Evolutionary conservation across 2,329 filamentous ascomycete genomes (phyloP), one percentile per base, ranked within the genome.

Genomic region (Anthostomella pinea): DNA sequence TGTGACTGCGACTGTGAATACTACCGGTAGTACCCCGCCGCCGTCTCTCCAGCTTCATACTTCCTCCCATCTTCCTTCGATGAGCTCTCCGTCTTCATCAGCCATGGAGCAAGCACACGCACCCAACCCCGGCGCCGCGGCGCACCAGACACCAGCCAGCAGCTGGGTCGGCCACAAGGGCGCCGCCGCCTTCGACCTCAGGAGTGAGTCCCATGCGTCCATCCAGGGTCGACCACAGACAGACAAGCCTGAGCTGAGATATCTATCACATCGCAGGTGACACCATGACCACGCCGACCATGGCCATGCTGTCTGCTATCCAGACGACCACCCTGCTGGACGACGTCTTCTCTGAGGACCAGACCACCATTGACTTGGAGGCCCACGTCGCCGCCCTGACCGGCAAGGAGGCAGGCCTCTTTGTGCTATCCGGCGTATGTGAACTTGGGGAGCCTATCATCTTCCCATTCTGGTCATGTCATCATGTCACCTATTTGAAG

Each of bases 291-390:
- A 83, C 80, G 1, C 83, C 83, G 6, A 86, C 81, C 0, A 52
- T 69, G 3, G 74, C 79, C 16, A 90, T 90, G 85, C 75, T 90
- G 22, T 62, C 70, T 23, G 83, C 85, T 8, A 87, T 90, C 50
- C 67, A 75, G 41, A 70, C 76, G 36, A 79, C 79, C 14, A 84
- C 82, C 2, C 73, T 90, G 20, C 72, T 83, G n/a, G 86, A 90
- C 63, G 86, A 90, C 58, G 84, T 89, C 40, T 84, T 82, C 56
- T 65, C 70, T 49, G 83, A 87, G 62, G 85, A 89, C 54, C 69
- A 76, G 0, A 84, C 81, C 1, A 90, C 86, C 8, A 76, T 72
- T 37, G 65, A 69, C 20, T 75, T 90, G 30, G 82, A 90, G 59
- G 57, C 69, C 27, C 78, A 81, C 56, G 69, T 89, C 27, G 81